Conservation (phyloP, 2,329 filamentous ascomycete genomes). For the Botrytis deweyae region DNA sequence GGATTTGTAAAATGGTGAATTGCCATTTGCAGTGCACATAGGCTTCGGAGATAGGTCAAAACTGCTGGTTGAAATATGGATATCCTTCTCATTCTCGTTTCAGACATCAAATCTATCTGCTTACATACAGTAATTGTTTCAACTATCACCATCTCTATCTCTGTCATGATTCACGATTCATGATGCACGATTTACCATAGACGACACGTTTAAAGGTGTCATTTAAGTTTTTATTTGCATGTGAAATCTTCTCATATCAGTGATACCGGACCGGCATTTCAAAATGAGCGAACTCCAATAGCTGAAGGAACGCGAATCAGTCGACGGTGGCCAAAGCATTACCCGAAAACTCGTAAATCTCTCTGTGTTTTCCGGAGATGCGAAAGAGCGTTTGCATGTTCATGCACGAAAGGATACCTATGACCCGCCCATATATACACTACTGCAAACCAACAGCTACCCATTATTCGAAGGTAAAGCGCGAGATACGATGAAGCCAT, state of each 20-base stretch:
- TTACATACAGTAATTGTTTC: not conserved
- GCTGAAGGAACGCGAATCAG: slow-evolving; percentile 1
- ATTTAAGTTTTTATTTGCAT: not conserved
- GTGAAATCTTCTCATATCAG: not conserved
- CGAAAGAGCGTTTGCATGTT: slow-evolving; percentile 5
- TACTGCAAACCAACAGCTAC: slow-evolving; percentile 7
- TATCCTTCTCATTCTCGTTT: not conserved
- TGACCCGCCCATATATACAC: not conserved
- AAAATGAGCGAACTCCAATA: not conserved
- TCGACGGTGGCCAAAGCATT: not conserved
- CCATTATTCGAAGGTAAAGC: not conserved
- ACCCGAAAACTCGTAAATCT: not conserved
- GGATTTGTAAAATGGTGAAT: not conserved
- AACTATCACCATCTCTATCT: slow-evolving; percentile 1
- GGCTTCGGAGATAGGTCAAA: not conserved
- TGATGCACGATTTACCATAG: not conserved
- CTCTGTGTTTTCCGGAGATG: not conserved
- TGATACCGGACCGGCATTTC: not conserved
- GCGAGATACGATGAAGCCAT: not conserved
- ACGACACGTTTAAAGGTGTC: not conserved
- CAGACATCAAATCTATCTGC: not conserved
- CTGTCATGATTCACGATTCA: not conserved
- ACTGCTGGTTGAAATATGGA: not conserved
- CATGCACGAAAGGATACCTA: slow-evolving; percentile 14
- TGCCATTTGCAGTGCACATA: not conserved